A percentile compares a stretch with the other conserved stretches of the same genome.
Conservation (phyloP, 768 basidiomycete genomes). For the Pulveroboletus sp. region DNA sequence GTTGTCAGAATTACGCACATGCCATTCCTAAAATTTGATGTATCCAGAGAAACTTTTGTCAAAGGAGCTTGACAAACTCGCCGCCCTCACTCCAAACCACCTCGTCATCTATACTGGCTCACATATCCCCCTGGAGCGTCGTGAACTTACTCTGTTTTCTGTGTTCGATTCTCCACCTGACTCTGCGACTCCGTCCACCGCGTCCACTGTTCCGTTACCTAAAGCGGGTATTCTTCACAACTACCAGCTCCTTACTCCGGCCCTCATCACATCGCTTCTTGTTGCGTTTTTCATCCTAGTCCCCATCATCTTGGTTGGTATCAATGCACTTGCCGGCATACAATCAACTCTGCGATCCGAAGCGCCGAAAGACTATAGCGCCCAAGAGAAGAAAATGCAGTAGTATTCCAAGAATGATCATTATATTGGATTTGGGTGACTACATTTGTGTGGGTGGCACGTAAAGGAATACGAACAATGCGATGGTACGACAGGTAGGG, state of each 20-base stretch:
- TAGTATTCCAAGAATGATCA: constrained; percentile 33
- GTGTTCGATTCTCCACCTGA: constrained; percentile 28
- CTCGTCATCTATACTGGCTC: constrained; percentile 68
- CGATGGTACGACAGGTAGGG: constrained; percentile 23
- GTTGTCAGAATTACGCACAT: neutral
- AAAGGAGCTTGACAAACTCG: constrained; percentile 47
- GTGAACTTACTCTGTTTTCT: constrained; percentile 34
- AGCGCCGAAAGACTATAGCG: constrained; percentile 62
- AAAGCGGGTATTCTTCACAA: constrained; percentile 63
- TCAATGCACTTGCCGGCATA: constrained; percentile 69
- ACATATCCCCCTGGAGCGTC: constrained; percentile 38
- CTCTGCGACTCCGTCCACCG: constrained; percentile 25
- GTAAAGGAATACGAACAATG: constrained; percentile 25
- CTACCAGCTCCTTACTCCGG: constrained; percentile 78
- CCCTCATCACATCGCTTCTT: constrained; percentile 63
- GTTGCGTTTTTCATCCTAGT: constrained; percentile 65
- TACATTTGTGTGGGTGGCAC: constrained; percentile 14
- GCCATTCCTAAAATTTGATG: constrained; percentile 1
- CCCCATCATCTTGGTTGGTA: constrained; percentile 61
- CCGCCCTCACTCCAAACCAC: constrained; percentile 52
- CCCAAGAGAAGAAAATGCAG: constrained; percentile 76
- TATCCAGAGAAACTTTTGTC: constrained; percentile 44
- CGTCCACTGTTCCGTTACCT: constrained; percentile 31
- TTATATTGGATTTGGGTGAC: constrained; percentile 16
- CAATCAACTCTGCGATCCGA: constrained; percentile 66